Conservation (phyloP, 2,329 filamentous ascomycete genomes). For the Alternaria dauci region DNA sequence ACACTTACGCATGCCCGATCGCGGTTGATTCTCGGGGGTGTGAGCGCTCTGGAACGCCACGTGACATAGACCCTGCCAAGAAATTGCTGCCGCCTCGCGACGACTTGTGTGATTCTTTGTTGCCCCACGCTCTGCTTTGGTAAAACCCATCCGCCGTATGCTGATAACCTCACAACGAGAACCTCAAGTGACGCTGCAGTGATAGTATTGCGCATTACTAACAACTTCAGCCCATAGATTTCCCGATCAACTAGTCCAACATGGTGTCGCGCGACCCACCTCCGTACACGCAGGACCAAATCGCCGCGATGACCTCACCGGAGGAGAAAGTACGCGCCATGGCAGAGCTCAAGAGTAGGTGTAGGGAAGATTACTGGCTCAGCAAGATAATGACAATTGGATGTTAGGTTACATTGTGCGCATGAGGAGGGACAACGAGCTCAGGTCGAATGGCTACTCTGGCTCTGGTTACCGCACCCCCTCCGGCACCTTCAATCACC, state of each 20-base stretch:
- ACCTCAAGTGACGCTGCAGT: not conserved
- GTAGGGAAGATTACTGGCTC: conserved; percentile 13
- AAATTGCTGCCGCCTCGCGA: not conserved
- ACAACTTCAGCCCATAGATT: not conserved
- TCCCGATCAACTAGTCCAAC: conserved; percentile 1
- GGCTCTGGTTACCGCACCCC: conserved; percentile 3
- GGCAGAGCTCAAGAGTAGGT: conserved; percentile 42
- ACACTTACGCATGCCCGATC: not conserved
- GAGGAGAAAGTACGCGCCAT: conserved; percentile 30
- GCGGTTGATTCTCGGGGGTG: not conserved
- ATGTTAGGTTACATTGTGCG: conserved; percentile 30
- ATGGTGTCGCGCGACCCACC: conserved; percentile 38
- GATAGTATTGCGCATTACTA: conserved; percentile 9
- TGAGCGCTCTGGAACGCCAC: not conserved
- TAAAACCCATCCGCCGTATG: conserved; percentile 3
- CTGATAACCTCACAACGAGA: not conserved
- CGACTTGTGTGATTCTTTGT: conserved; percentile 12
- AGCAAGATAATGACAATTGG: conserved; percentile 18
- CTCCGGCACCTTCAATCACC: not conserved
- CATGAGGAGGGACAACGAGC: conserved; percentile 31
- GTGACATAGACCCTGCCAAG: conserved; percentile 18
- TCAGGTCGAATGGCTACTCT: conserved; percentile 14
- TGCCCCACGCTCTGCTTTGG: conserved; percentile 14
- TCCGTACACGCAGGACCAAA: conserved; percentile 36
- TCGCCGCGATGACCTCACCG: conserved; percentile 33